Evolutionary conservation across 257 asterid species (phyloP).

Genomic region (Asclepias syriaca): DNA sequence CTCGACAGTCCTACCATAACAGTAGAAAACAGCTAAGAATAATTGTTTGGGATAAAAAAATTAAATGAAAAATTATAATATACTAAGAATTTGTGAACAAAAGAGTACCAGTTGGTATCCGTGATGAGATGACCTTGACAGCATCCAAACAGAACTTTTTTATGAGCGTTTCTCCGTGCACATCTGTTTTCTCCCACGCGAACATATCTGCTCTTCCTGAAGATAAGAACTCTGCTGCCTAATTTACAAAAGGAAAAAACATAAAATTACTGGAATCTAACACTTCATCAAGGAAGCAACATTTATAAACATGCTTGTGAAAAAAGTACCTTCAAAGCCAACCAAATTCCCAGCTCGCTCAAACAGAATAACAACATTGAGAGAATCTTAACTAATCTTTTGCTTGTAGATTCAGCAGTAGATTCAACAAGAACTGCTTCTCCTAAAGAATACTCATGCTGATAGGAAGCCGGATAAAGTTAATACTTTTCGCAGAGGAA

Average conservation of each 20-base stretch:
- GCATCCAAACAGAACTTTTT: conserved; percentile 53
- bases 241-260: neutral
- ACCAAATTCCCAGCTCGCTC: conserved; percentile 66
- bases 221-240: conserved; percentile 70
- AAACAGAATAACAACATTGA: conserved; percentile 50
- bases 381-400: conserved; percentile 34
- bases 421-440: conserved; percentile 25
- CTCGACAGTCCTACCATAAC: conserved; percentile 32
- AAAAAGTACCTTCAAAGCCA: conserved; percentile 60
- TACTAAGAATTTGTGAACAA: neutral
- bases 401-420: conserved; percentile 33
- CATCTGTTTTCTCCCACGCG: conserved; percentile 44
- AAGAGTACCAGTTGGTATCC: conserved; percentile 50
- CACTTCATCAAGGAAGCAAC: neutral
- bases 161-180: conserved; percentile 30
- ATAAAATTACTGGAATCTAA: neutral
- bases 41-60: conserved; percentile 4
- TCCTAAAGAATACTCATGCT: conserved; percentile 37
- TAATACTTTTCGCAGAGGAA: neutral
- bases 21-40: conserved; percentile 13
- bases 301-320: neutral
- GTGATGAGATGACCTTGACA: conserved; percentile 32
- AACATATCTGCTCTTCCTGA: conserved; percentile 28
- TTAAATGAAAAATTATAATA: neutral
- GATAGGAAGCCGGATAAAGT: conserved; percentile 20